Conservation (phyloP, 768 basidiomycete genomes). For the Auricularia sp. region DNA sequence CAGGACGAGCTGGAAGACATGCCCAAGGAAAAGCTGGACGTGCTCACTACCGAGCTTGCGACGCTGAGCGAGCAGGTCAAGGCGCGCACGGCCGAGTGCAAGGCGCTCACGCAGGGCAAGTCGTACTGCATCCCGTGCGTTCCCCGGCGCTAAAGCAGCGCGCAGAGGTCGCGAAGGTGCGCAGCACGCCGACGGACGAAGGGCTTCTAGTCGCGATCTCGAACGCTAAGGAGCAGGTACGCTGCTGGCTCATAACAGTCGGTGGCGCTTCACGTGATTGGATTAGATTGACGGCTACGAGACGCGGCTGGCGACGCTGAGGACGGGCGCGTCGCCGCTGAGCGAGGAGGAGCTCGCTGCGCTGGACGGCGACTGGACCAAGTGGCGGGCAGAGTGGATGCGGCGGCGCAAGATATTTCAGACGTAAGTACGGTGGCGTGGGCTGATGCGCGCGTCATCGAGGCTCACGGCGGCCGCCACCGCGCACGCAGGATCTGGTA, state of each 20-base stretch:
- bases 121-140: not conserved
- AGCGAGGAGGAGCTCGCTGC: constrained; percentile 60
- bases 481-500: constrained; percentile 55
- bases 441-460: not conserved
- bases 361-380: constrained; percentile 64
- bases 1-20: constrained; percentile 62
- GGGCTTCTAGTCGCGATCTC: constrained; percentile 50
- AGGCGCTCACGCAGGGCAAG: constrained; percentile 15
- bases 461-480: not conserved
- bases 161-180: constrained; percentile 57
- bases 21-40: constrained; percentile 47
- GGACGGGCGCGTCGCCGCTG: constrained; percentile 55
- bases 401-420: constrained; percentile 66
- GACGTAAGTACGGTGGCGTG: constrained; percentile 37
- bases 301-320: constrained; percentile 51
- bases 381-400: constrained; percentile 77
- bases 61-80: constrained; percentile 53
- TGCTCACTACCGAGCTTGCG: constrained; percentile 51
- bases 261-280: not conserved
- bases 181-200: constrained; percentile 55
- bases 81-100: constrained; percentile 38
- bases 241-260: constrained; percentile 6
- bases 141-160: constrained; percentile 1
- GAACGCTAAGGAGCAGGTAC: constrained; percentile 44
- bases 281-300: constrained; percentile 41